Evolutionary conservation across 257 asterid genomes (phyloP).

Genomic region (Fraxinus anomala): DNA sequence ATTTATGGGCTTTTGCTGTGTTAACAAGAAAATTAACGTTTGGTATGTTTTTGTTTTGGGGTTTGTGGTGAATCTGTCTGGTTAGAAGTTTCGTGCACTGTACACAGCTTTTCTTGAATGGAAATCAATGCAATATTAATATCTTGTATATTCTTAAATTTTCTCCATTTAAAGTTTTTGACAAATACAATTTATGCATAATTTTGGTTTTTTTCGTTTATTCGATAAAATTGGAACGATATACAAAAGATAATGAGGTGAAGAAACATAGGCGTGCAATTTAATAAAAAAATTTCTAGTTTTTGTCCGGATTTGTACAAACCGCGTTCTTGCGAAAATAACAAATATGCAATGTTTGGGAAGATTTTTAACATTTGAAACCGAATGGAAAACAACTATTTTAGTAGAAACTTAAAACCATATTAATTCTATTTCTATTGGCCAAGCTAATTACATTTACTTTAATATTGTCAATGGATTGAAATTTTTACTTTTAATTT

Average conservation of each 20-base stretch:
- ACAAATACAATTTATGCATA: neutral
- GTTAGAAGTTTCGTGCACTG: conserved; percentile 24
- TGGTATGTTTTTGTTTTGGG: conserved; percentile 11
- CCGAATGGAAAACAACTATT: neutral
- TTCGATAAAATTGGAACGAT: neutral
- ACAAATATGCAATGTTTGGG: neutral
- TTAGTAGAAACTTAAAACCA: neutral
- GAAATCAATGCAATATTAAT: neutral
- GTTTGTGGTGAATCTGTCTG: conserved; percentile 27
- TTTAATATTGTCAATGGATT: neutral
- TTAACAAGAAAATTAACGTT: conserved; percentile 18
- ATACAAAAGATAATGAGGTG: too few relatives aligned
- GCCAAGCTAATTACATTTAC: neutral
- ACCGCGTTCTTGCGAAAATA: neutral
- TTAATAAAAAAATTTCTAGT: neutral
- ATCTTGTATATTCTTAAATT: too few relatives aligned
- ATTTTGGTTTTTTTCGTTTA: neutral
- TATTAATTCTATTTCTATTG: neutral
- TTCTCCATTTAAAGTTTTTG: neutral
- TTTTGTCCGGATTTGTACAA: neutral
- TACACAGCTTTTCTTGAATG: conserved; percentile 27
- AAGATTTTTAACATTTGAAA: neutral
- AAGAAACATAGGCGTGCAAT: neutral
- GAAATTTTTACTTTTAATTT: neutral
- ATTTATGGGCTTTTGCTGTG: neutral